Percentiles rank a stretch among this genome's conserved stretches.
These are phyloP conservation scores for Wickerhamiella shivajii DNA, from an alignment of 805 yeast species.

Conservation along the genomic window DNA sequence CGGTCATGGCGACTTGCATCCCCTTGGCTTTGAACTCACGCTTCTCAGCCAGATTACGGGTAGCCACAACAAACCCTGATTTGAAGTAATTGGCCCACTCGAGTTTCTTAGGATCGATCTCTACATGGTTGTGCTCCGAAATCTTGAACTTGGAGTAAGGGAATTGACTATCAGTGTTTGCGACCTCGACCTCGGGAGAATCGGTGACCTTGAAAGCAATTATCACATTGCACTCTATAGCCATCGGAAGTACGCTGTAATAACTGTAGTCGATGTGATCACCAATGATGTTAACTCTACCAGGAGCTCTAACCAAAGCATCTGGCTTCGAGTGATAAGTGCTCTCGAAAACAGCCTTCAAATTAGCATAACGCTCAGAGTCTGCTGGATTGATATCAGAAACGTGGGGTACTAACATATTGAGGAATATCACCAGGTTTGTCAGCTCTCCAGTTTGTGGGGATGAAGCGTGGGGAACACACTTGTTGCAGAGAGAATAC, in stretches of 20 bases:
- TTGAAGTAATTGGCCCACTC: constrained; percentile 59
- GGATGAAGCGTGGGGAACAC: too few species aligned
- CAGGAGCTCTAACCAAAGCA: constrained; percentile 52
- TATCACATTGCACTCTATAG: constrained; percentile 47
- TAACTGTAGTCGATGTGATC: constrained; percentile 61
- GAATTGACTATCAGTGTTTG: constrained; percentile 25
- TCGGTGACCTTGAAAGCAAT: constrained; percentile 28
- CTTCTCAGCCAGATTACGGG: constrained; percentile 29
- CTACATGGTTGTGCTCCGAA: constrained; percentile 19
- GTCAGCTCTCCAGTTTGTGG: too few species aligned
- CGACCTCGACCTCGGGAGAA: constrained; percentile 22
- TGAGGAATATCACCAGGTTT: neutral
- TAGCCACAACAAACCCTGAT: constrained; percentile 50
- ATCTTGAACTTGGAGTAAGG: constrained; percentile 11
- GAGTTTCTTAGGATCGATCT: constrained; percentile 35
- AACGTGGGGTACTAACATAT: constrained; percentile 2
- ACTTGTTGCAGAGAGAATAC: neutral
- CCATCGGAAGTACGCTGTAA: constrained; percentile 60
- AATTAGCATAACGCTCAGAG: neutral
- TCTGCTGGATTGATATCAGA: neutral
- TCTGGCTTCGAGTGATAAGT: constrained; percentile 22
- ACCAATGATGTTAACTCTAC: constrained; percentile 60
- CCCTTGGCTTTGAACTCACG: constrained; percentile 28
- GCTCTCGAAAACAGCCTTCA: neutral
- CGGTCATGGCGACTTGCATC: constrained; percentile 39